Percentiles rank a stretch among this genome's conserved stretches.
These are phyloP conservation scores for Russula olivacea DNA, from an alignment of 768 basidiomycete genomes.

Conservation along the genomic window DNA sequence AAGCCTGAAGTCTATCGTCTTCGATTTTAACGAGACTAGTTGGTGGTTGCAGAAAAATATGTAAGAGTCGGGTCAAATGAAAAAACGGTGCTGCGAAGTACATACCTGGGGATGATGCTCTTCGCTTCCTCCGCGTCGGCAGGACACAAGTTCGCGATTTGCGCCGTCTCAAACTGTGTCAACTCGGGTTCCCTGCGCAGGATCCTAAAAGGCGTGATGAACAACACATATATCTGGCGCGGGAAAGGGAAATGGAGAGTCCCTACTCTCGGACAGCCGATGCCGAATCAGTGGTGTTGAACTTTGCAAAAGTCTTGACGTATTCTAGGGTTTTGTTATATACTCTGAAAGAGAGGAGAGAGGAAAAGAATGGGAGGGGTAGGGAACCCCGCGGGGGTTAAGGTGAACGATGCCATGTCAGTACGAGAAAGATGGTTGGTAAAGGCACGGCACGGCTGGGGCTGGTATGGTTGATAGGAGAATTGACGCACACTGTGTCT, in stretches of 20 bases:
- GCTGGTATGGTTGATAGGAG: too few relatives aligned
- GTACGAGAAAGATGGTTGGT: background rate
- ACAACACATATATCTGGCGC: too few relatives aligned
- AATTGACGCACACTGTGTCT: constrained; percentile 64
- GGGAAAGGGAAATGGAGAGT: background rate
- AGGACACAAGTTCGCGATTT: constrained; percentile 88
- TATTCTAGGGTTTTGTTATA: constrained; percentile 93
- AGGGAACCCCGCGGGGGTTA: too few relatives aligned
- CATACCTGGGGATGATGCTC: constrained; percentile 80
- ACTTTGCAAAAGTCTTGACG: constrained; percentile 87
- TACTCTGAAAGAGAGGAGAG: constrained; percentile 44
- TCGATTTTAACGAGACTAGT: constrained; percentile 87
- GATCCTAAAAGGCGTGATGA: constrained; percentile 43
- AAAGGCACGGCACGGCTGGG: too few relatives aligned
- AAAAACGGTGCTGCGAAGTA: constrained; percentile 6
- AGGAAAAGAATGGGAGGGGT: too few relatives aligned
- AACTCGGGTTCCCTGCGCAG: constrained; percentile 71
- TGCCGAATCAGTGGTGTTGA: constrained; percentile 78
- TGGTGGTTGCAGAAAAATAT: background rate
- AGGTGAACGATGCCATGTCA: background rate
- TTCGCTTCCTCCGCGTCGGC: constrained; percentile 87
- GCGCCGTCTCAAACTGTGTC: constrained; percentile 88
- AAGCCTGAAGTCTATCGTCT: constrained; percentile 74
- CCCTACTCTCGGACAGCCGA: constrained; percentile 61
- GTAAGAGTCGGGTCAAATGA: background rate